Conservation (phyloP, 495 filamentous ascomycete species). For the Penicillium coffeae region DNA sequence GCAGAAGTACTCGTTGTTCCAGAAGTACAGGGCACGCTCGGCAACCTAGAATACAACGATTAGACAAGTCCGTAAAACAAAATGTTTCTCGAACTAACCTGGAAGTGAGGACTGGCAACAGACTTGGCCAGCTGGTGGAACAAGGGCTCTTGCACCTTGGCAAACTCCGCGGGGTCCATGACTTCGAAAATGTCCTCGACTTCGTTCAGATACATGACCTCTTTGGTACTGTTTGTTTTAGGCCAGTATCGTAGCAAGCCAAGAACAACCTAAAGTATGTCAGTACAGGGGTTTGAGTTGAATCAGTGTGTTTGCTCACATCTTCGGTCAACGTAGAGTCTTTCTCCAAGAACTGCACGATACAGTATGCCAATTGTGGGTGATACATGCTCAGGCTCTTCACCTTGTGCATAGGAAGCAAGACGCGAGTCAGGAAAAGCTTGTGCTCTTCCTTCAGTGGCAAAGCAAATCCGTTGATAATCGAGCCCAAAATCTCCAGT, state of each 20-base stretch:
- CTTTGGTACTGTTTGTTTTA: slow-evolving; percentile 98
- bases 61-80: too few species aligned
- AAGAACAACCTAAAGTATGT: slow-evolving; percentile 71
- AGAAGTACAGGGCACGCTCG: slow-evolving; percentile 96
- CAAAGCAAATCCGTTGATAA: slow-evolving; percentile 98
- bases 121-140: slow-evolving; percentile 98
- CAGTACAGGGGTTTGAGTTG: background rate
- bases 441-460: slow-evolving; percentile 99
- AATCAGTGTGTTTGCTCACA: slow-evolving; percentile 39
- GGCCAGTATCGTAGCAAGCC: slow-evolving; percentile 96
- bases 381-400: slow-evolving; percentile 99
- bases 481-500: slow-evolving; percentile 94
- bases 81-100: slow-evolving; percentile 43
- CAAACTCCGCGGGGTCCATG: slow-evolving; percentile 98
- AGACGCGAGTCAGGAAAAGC: slow-evolving; percentile 88
- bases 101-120: slow-evolving; percentile 97
- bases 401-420: slow-evolving; percentile 94
- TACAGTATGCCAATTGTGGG: slow-evolving; percentile 96
- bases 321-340: slow-evolving; percentile 97
- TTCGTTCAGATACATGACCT: slow-evolving; percentile 99
- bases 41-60: slow-evolving; percentile 58
- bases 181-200: slow-evolving; percentile 99
- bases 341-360: slow-evolving; percentile 98
- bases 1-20: slow-evolving; percentile 99
- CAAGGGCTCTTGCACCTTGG: slow-evolving; percentile 94